phyloP scores from a whole-genome alignment of 2,329 filamentous ascomycete species.

The Hypoxylon sp. region DNA sequence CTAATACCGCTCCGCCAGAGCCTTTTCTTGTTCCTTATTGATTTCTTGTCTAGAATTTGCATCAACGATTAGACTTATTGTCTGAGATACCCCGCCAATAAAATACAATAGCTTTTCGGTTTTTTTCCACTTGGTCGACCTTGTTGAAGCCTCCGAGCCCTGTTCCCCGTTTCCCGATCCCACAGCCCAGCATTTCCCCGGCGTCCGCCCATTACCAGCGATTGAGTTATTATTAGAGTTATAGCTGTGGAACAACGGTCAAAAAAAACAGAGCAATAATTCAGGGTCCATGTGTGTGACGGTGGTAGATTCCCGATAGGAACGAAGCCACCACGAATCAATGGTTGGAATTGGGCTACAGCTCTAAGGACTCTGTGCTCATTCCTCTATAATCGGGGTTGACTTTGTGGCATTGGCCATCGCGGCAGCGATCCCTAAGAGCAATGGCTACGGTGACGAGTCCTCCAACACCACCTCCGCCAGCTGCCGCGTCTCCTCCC shows the following conservation, averaged over 20 bases:
- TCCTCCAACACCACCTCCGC: slow-evolving; percentile 51
- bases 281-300: slow-evolving; percentile 43
- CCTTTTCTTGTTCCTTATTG: slow-evolving; percentile 32
- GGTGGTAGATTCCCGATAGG: slow-evolving; percentile 44
- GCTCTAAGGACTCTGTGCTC: slow-evolving; percentile 30
- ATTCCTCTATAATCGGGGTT: slow-evolving; percentile 32
- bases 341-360: slow-evolving; percentile 34
- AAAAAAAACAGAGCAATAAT: slow-evolving; percentile 26
- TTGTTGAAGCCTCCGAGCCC: slow-evolving; percentile 36
- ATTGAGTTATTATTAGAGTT: slow-evolving; percentile 40
- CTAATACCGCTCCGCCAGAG: slow-evolving; percentile 18
- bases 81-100: slow-evolving; percentile 45
- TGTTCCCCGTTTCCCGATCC: slow-evolving; percentile 38
- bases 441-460: slow-evolving; percentile 53
- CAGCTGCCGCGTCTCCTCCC: slow-evolving; percentile 49
- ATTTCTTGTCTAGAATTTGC: slow-evolving; percentile 49
- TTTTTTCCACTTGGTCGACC: slow-evolving; percentile 34
- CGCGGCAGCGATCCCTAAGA: slow-evolving; percentile 32
- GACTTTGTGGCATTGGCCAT: slow-evolving; percentile 43
- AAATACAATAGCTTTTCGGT: slow-evolving; percentile 30
- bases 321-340: slow-evolving; percentile 44
- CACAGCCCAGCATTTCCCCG: slow-evolving; percentile 37
- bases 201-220: slow-evolving; percentile 28
- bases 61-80: slow-evolving; percentile 48
- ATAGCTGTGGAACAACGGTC: slow-evolving; percentile 44